phyloP scores from a whole-genome alignment of 1,284 basidiomycete genomes.

The Coriolopsis trogii region DNA sequence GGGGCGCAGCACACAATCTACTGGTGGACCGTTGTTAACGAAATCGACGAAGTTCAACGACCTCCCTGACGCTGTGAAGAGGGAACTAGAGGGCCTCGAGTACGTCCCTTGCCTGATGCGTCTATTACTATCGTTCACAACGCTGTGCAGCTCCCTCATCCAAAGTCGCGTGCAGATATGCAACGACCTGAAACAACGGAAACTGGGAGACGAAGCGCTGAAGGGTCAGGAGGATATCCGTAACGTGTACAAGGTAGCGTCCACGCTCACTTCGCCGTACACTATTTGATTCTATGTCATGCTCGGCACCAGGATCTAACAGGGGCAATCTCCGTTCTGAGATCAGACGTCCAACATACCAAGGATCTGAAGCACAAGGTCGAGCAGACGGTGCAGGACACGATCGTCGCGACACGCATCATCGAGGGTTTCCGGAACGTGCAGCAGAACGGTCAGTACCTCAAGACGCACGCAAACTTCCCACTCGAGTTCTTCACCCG shows the following conservation, averaged over 20 bases:
- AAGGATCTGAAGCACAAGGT: conserved; percentile 71
- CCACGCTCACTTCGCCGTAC: not conserved
- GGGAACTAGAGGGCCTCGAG: conserved; percentile 73
- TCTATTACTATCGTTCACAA: not conserved
- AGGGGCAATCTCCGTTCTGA: conserved; percentile 62
- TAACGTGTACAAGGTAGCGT: conserved; percentile 61
- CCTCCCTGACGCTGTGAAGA: conserved; percentile 70
- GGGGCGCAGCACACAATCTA: conserved; percentile 24
- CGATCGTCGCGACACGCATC: conserved; percentile 70
- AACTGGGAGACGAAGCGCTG: conserved; percentile 72
- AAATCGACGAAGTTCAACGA: conserved; percentile 86
- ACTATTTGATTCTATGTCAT: not conserved
- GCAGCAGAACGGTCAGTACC: conserved; percentile 64
- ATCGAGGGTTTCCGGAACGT: conserved; percentile 76
- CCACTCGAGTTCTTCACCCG: conserved; percentile 84
- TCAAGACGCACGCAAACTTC: conserved; percentile 78
- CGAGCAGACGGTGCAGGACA: conserved; percentile 77
- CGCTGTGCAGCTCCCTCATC: conserved; percentile 58
- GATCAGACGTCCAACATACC: conserved; percentile 66
- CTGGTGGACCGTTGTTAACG: conserved; percentile 55
- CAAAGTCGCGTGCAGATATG: conserved; percentile 78
- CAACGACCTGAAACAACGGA: conserved; percentile 74
- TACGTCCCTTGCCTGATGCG: conserved; percentile 37
- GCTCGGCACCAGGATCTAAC: conserved; percentile 53
- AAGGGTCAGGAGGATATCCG: conserved; percentile 73